Conservation (phyloP, 208 protist genomes). For the Leishmania amazonensis region DNA sequence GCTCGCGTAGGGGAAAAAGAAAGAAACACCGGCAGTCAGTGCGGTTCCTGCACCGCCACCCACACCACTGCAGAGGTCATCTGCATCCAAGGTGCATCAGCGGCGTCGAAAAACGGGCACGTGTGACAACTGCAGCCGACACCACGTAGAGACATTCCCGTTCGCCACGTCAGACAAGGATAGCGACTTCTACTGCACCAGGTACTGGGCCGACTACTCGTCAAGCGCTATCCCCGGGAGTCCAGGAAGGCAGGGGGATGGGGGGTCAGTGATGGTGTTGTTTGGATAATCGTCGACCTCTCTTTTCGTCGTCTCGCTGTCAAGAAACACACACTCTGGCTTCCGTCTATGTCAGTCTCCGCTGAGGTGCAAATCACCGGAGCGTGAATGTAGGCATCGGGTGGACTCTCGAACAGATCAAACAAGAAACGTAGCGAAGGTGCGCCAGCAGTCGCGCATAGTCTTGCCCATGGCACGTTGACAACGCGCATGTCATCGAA, state of each 20-base stretch:
- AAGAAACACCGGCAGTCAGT: background rate
- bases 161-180: constrained; percentile 3
- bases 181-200: constrained; percentile 18
- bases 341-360: background rate
- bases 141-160: constrained; percentile 5
- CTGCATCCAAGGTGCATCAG: background rate
- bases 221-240: background rate
- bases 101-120: background rate
- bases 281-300: background rate
- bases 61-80: background rate
- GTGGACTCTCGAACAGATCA: background rate
- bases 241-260: background rate
- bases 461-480: background rate
- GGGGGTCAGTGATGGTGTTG: background rate
- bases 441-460: background rate
- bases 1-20: background rate
- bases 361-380: background rate
- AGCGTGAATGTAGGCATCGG: background rate
- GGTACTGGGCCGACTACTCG: constrained; percentile 4
- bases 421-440: background rate
- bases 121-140: constrained; percentile 5
- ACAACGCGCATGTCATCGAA: background rate
- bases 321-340: background rate
- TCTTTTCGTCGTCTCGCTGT: background rate
- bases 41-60: background rate